Base-by-base conservation (phyloP, 257 asterid genomes). In the Nicotiana tomentosiformis region DNA sequence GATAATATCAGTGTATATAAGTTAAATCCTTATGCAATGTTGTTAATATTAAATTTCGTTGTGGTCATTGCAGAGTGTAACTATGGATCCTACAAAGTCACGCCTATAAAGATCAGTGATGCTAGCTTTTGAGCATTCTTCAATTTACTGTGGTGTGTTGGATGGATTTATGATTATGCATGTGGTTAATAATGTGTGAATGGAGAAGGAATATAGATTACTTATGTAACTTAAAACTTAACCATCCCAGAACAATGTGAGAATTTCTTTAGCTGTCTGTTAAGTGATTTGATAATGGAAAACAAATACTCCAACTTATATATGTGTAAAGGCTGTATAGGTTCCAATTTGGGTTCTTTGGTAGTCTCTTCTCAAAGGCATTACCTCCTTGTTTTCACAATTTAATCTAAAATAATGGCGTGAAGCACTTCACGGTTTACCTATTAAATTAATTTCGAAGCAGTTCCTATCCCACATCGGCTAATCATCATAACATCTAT, bases 1-100 rank as follows among this genome's bases (percentile, higher is more conserved):
- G 10, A 39, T 10, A 39, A 39, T 1, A 7, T 39, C 0, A 39
- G 49, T 39, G 10, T 37, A 37, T 37, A 61, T n/a, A 33, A 37
- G n/a, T n/a, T 10, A 33, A 78, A 0, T 16, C 8, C n/a, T 15
- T 32, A 55, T 29, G 14, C 23, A 37, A 5, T 7, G 26, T 43
- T 58, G 20, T 64, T 14, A 9, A 46, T 67, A 43, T 15, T 4
- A 64, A 10, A n/a, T 7, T 60, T 0, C 7, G 12, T 74, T 61
- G 58, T 83, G 62, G 33, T 78, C 78, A 49, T 37, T 83, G 87
- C 88, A 95, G 99, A 93, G 97, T 82, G 83, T 77, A 39, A 82
- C 87, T 4, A 61, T 14, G 70, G 90, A 87, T 67, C 86, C 83
- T 32, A 87, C 86, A 9, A 90, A 88, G 90, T 88, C 99, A 6